Conservation (phyloP, 1,284 basidiomycete species). For the Lentinula novae-zelandiae region DNA sequence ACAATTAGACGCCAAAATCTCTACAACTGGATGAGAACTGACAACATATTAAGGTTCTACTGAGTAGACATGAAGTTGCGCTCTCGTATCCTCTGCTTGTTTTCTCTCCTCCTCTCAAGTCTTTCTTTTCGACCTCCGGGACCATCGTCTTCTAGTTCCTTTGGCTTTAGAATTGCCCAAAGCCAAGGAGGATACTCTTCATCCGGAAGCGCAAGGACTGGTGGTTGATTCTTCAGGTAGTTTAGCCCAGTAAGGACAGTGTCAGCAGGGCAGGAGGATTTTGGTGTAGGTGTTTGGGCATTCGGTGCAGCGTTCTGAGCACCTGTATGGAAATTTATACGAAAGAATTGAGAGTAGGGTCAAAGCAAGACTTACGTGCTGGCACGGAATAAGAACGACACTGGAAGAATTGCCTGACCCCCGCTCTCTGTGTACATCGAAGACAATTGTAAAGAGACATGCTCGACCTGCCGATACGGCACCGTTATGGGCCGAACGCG, state of each 20-base stretch:
- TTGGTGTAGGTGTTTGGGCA: constrained; percentile 1
- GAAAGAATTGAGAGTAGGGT: neutral
- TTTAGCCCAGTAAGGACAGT: constrained; percentile 76
- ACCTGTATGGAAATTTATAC: neutral
- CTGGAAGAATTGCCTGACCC: neutral
- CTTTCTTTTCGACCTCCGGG: constrained; percentile 70
- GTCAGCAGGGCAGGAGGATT: constrained; percentile 64
- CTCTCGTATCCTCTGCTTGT: constrained; percentile 65
- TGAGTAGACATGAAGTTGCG: constrained; percentile 77
- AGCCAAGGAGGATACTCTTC: constrained; percentile 89
- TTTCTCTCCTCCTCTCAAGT: constrained; percentile 53
- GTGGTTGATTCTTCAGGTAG: constrained; percentile 80
- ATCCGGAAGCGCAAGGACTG: constrained; percentile 79
- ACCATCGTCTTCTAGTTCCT: constrained; percentile 60
- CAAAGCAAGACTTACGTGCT: neutral
- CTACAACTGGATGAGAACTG: neutral
- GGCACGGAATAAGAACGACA: neutral
- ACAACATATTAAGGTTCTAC: constrained; percentile 23
- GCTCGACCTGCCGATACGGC: neutral
- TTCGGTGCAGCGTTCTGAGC: neutral
- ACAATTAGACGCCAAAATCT: neutral
- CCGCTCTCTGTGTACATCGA: neutral
- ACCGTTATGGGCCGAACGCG: neutral
- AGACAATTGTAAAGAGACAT: constrained; percentile 1
- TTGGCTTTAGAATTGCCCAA: constrained; percentile 71